Evolutionary conservation across 192 early-diverging fungal genomes (phyloP).

Genomic region (Coemansia sp.): DNA sequence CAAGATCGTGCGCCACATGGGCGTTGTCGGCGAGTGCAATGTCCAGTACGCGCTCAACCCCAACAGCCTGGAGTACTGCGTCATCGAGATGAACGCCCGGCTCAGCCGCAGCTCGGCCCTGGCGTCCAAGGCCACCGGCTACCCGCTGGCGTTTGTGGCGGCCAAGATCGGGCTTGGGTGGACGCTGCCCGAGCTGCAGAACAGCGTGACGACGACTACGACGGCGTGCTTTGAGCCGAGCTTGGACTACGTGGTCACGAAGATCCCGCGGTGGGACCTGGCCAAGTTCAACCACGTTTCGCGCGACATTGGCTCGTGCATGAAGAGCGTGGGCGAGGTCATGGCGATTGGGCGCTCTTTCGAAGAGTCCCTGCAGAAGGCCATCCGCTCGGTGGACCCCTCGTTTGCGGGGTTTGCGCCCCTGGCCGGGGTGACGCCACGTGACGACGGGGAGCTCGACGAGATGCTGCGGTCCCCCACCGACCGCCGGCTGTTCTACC

Average conservation of each 20-base stretch:
- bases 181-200: slow-evolving; percentile 81
- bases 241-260: slow-evolving; percentile 92
- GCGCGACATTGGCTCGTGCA: slow-evolving; percentile 79
- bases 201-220: slow-evolving; percentile 89
- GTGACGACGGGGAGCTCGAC: slow-evolving; percentile 58
- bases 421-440: slow-evolving; percentile 21
- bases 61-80: slow-evolving; percentile 77
- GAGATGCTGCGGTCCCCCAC: slow-evolving; percentile 66
- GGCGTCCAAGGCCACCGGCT: slow-evolving; percentile 97
- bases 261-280: slow-evolving; percentile 98
- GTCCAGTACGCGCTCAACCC: slow-evolving; percentile 97
- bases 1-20: slow-evolving; percentile 93
- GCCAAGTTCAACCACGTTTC: slow-evolving; percentile 90
- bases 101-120: slow-evolving; percentile 82
- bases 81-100: slow-evolving; percentile 98
- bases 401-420: slow-evolving; percentile 82
- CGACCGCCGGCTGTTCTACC: slow-evolving; percentile 79
- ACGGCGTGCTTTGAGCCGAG: slow-evolving; percentile 97
- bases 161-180: slow-evolving; percentile 94
- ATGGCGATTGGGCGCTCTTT: slow-evolving; percentile 98
- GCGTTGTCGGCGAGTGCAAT: slow-evolving; percentile 98
- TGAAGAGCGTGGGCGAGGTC: slow-evolving; percentile 98
- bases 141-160: slow-evolving; percentile 96
- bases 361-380: slow-evolving; percentile 96
- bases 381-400: slow-evolving; percentile 92